A percentile compares a stretch with the other conserved stretches of the same genome.
Evolutionary conservation across 164 flowering plant species (phyloP).

Genomic region (Aristolochia californica): DNA sequence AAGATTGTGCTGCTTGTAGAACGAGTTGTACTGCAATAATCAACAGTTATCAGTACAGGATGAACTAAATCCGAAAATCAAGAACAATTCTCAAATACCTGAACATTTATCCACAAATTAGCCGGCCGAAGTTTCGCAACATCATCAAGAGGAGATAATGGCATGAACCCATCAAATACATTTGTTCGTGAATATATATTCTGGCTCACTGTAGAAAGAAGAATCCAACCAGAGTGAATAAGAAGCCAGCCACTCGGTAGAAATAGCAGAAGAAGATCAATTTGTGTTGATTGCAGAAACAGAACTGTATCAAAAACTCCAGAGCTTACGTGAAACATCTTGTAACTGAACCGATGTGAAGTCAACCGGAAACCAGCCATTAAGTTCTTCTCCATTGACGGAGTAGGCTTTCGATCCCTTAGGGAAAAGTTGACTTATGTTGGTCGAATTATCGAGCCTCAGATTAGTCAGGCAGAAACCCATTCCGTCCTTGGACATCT

Average conservation of each 20-base stretch:
- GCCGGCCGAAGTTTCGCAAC: conserved; percentile 19
- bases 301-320: not conserved
- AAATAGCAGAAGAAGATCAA: not conserved
- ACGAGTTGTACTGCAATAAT: conserved; percentile 47
- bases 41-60: not conserved
- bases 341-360: conserved; percentile 27
- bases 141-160: conserved; percentile 35
- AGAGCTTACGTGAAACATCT: conserved; percentile 42
- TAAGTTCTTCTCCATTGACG: conserved; percentile 39
- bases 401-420: conserved; percentile 37
- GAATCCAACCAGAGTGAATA: not conserved
- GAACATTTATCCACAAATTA: conserved; percentile 63
- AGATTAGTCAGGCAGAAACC: conserved; percentile 54
- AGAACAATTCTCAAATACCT: no score
- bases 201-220: conserved; percentile 38
- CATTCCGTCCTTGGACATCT: conserved; percentile 52
- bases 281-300: not conserved
- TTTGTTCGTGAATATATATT: conserved; percentile 31
- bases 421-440: conserved; percentile 29
- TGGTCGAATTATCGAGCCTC: conserved; percentile 56
- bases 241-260: conserved; percentile 1
- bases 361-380: conserved; percentile 70
- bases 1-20: conserved; percentile 43
- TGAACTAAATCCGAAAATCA: no score
- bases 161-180: conserved; percentile 35